Evolutionary conservation across 2,329 filamentous ascomycete genomes (phyloP).

Genomic region (Colletotrichum sidae): DNA sequence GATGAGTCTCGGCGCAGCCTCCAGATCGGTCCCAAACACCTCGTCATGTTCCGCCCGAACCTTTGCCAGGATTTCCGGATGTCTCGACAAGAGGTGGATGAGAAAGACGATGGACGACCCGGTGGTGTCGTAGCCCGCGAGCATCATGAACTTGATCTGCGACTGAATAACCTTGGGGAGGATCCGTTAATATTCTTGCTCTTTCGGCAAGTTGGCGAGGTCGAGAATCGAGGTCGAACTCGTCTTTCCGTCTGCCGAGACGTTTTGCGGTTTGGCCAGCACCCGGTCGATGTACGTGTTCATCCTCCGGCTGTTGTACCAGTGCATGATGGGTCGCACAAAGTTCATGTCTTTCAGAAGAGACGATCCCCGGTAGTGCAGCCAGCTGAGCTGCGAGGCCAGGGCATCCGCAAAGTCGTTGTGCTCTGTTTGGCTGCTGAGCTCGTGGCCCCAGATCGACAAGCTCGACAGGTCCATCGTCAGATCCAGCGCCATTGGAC

Average conservation of each 20-base stretch:
- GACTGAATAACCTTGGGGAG: constrained; percentile 31
- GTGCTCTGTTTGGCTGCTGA: constrained; percentile 15
- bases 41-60: constrained; percentile 59
- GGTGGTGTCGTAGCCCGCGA: constrained; percentile 53
- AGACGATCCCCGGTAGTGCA: constrained; percentile 1
- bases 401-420: constrained; percentile 6
- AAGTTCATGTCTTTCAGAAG: not conserved
- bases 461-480: constrained; percentile 14
- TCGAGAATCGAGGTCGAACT: not conserved
- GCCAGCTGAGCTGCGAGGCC: constrained; percentile 5
- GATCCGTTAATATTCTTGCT: not conserved
- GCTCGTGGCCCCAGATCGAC: constrained; percentile 12
- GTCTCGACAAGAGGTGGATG: constrained; percentile 43
- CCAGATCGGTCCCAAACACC: constrained; percentile 54
- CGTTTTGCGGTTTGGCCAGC: not conserved
- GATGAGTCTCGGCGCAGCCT: not conserved
- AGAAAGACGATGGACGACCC: constrained; percentile 48
- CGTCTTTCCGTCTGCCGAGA: not conserved
- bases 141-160: constrained; percentile 50
- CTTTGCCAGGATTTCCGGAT: constrained; percentile 44
- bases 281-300: constrained; percentile 10
- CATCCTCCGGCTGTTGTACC: constrained; percentile 7
- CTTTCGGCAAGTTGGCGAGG: not conserved
- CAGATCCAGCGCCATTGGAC: constrained; percentile 10
- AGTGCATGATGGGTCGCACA: constrained; percentile 1